Conservation (phyloP, 768 basidiomycete genomes). For the Trametes villosa region DNA sequence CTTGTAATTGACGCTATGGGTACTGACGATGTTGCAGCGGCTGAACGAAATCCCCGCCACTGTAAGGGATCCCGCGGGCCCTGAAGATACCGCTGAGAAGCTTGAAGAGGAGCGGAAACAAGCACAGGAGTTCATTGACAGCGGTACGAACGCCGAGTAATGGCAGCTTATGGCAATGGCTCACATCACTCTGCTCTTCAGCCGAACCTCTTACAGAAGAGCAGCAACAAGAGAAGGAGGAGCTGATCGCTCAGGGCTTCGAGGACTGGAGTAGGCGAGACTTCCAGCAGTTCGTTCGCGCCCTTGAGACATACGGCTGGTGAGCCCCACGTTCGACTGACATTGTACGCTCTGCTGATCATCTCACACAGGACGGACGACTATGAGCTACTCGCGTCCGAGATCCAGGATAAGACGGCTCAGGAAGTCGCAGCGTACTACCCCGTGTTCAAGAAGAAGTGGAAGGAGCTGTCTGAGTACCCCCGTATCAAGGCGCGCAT, state of each 20-base stretch:
- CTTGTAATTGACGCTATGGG: neutral
- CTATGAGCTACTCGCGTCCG: constrained; percentile 71
- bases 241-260: constrained; percentile 77
- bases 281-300: constrained; percentile 89
- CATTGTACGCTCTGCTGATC: neutral
- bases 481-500: constrained; percentile 85
- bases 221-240: constrained; percentile 81
- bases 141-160: constrained; percentile 49
- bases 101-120: constrained; percentile 78
- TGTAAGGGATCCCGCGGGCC: constrained; percentile 64
- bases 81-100: constrained; percentile 81
- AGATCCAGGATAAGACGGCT: constrained; percentile 82
- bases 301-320: constrained; percentile 83
- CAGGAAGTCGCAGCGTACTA: constrained; percentile 83
- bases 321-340: constrained; percentile 38
- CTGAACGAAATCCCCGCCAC: constrained; percentile 70
- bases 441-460: constrained; percentile 85
- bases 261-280: constrained; percentile 91
- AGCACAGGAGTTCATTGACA: constrained; percentile 89
- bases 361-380: constrained; percentile 58
- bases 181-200: constrained; percentile 31
- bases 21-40: constrained; percentile 44
- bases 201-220: constrained; percentile 92
- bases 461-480: constrained; percentile 83
- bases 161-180: neutral